These are phyloP conservation scores for Bryoerythrophyllum caledonicum DNA, from an alignment of 225 moss, liverwort and hornwort genomes.

Conservation along the genomic window DNA sequence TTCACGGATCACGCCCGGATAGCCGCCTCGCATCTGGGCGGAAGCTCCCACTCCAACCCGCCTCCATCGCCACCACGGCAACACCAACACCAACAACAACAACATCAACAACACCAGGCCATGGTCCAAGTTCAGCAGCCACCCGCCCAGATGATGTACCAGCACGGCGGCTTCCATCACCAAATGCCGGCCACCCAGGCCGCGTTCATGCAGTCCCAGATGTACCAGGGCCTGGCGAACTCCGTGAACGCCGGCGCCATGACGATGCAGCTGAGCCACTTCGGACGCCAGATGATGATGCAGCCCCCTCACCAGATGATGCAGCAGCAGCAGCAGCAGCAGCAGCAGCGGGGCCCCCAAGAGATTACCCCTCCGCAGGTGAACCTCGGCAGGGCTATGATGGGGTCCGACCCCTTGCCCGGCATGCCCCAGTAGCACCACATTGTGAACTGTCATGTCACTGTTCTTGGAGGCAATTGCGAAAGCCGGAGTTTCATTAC, in stretches of 20 bases:
- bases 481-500: slow-evolving; percentile 37
- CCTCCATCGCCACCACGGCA: slow-evolving; percentile 44
- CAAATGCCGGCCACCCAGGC: slow-evolving; percentile 41
- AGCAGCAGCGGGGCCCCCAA: slow-evolving; percentile 16
- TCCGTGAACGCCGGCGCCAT: slow-evolving; percentile 49
- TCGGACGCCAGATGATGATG: slow-evolving; percentile 50
- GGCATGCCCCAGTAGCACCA: slow-evolving; percentile 48
- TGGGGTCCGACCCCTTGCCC: slow-evolving; percentile 28
- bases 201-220: slow-evolving; percentile 39
- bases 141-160: slow-evolving; percentile 50
- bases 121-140: slow-evolving; percentile 32
- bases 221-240: slow-evolving; percentile 54
- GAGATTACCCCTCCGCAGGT: slow-evolving; percentile 32
- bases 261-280: slow-evolving; percentile 45
- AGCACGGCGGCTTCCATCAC: slow-evolving; percentile 49
- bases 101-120: background rate
- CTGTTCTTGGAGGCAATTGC: slow-evolving; percentile 19
- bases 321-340: too few species aligned
- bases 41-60: slow-evolving; percentile 36
- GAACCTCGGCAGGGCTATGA: slow-evolving; percentile 40
- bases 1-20: slow-evolving; percentile 73
- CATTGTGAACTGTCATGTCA: slow-evolving; percentile 30
- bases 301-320: background rate
- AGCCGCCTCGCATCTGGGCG: slow-evolving; percentile 62
- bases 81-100: background rate